These are phyloP conservation scores for Nothophytophthora sp. DNA, from an alignment of 352 stramenopile genomes.

Conservation along the genomic window DNA sequence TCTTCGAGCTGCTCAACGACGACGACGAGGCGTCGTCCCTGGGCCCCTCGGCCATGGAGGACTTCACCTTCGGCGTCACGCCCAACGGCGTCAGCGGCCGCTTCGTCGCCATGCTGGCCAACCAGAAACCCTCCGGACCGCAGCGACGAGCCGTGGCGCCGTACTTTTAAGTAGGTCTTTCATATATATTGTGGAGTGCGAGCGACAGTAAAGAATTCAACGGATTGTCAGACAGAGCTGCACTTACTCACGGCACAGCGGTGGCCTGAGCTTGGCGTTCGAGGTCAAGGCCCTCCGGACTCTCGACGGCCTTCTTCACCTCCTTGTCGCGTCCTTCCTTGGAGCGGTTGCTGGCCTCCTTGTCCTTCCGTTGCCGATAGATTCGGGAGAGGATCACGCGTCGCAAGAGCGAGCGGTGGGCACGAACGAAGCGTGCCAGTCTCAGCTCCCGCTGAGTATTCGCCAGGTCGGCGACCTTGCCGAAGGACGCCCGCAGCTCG, in stretches of 20 bases:
- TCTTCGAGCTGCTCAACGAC: slow-evolving; percentile 7
- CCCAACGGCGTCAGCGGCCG: neutral
- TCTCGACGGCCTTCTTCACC: no score
- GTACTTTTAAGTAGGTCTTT: no score
- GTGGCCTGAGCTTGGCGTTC: no score
- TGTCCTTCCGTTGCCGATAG: slow-evolving; percentile 14
- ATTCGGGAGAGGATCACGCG: slow-evolving; percentile 24
- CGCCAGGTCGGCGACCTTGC: slow-evolving; percentile 30
- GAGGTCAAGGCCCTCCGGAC: no score
- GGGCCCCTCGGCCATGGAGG: no score
- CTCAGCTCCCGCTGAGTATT: slow-evolving; percentile 32
- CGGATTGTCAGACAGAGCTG: no score
- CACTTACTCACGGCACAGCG: no score
- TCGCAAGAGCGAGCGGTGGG: slow-evolving; percentile 32
- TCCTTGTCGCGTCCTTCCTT: no score
- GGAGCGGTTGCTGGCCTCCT: no score
- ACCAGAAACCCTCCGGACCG: neutral
- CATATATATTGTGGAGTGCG: no score
- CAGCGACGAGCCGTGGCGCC: neutral
- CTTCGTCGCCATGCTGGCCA: neutral
- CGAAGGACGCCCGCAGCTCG: slow-evolving; percentile 14
- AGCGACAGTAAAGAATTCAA: no score
- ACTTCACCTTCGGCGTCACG: neutral
- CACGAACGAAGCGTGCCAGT: slow-evolving; percentile 31
- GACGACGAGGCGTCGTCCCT: no score